A percentile compares a stretch with the other conserved stretches of the same genome.
Conservation (phyloP, 164 flowering plant species). For the Akebia trifoliata region DNA sequence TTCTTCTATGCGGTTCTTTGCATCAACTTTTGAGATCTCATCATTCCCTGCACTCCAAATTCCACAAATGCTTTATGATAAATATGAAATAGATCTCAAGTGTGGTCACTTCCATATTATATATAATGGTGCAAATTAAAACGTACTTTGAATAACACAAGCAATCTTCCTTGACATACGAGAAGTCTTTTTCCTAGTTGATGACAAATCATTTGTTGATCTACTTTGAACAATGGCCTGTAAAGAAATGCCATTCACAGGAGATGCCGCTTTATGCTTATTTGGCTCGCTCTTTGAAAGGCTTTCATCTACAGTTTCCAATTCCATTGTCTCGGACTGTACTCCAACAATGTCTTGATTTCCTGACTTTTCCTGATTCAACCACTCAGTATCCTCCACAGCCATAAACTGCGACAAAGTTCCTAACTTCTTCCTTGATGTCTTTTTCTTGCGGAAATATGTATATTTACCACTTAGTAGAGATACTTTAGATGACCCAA, state of each 20-base stretch:
- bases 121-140: not conserved
- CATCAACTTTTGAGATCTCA: slow-evolving; percentile 12
- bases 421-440: slow-evolving; percentile 30
- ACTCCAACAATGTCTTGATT: slow-evolving; percentile 23
- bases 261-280: slow-evolving; percentile 16
- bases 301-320: slow-evolving; percentile 14
- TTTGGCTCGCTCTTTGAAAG: slow-evolving; percentile 14
- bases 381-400: slow-evolving; percentile 12
- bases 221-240: slow-evolving; percentile 13
- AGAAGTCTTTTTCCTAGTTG: slow-evolving; percentile 13
- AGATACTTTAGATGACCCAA: slow-evolving; percentile 19
- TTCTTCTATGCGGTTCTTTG: slow-evolving; percentile 5
- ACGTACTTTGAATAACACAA: slow-evolving; percentile 31
- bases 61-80: not conserved
- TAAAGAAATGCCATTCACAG: slow-evolving; percentile 8
- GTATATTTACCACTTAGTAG: slow-evolving; percentile 35
- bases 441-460: slow-evolving; percentile 57
- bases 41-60: slow-evolving; percentile 18
- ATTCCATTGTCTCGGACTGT: slow-evolving; percentile 17
- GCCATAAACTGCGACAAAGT: slow-evolving; percentile 23
- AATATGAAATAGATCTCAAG: not conserved
- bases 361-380: slow-evolving; percentile 27
- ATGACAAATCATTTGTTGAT: slow-evolving; percentile 13
- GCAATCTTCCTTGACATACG: slow-evolving; percentile 15
- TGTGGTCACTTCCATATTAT: not conserved